Conservation (phyloP, 2,329 filamentous ascomycete genomes). For the Hymenotorrendiella dingleyae region DNA sequence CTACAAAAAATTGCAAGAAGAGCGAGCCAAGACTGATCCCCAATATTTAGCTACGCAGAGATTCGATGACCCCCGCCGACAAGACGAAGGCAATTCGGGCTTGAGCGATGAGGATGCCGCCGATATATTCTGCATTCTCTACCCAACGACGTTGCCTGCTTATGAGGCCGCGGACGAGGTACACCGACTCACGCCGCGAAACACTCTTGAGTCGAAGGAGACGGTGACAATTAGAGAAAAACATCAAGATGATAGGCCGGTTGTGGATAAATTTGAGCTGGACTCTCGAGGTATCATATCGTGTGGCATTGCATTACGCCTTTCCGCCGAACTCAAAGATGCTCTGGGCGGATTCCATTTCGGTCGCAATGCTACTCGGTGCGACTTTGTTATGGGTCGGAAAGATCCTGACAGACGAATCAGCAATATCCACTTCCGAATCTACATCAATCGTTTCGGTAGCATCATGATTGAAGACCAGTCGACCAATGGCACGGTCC, state of each 20-base stretch:
- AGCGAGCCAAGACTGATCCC: constrained; percentile 12
- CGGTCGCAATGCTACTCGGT: constrained; percentile 65
- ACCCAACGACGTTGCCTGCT: constrained; percentile 70
- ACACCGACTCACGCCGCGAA: constrained; percentile 45
- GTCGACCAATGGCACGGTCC: constrained; percentile 92
- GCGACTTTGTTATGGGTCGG: constrained; percentile 67
- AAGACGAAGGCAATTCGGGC: constrained; percentile 75
- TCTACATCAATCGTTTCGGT: constrained; percentile 81
- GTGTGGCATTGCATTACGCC: constrained; percentile 68
- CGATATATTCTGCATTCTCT: constrained; percentile 84
- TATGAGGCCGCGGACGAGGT: constrained; percentile 56
- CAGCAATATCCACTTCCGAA: constrained; percentile 94
- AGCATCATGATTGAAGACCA: constrained; percentile 88
- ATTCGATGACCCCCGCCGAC: constrained; percentile 71
- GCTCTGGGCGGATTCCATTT: constrained; percentile 74
- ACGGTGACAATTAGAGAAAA: constrained; percentile 20
- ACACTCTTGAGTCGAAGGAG: constrained; percentile 53
- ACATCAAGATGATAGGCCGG: constrained; percentile 11
- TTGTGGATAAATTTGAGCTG: constrained; percentile 15
- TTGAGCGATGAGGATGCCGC: constrained; percentile 76
- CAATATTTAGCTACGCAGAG: constrained; percentile 62
- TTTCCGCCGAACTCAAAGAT: constrained; percentile 68
- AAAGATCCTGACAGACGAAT: constrained; percentile 64
- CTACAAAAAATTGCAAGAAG: neutral
- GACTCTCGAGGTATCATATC: constrained; percentile 18